These are phyloP conservation scores for Cladosporium oxysporum DNA, from an alignment of 2,329 filamentous ascomycete species.

Conservation along the genomic window DNA sequence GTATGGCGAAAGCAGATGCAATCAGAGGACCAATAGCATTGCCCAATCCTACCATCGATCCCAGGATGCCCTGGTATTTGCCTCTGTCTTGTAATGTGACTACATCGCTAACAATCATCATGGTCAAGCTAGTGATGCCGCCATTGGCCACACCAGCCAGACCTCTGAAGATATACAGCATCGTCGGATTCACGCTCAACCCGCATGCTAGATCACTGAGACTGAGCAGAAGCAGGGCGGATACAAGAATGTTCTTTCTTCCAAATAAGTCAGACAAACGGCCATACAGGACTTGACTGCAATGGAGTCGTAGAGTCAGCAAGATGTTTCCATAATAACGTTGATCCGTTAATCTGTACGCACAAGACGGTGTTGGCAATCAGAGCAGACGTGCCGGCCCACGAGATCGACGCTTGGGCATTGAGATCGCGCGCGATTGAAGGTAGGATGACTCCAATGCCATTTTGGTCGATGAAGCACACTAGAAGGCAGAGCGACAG, in stretches of 20 bases:
- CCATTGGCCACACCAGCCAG: conserved; percentile 64
- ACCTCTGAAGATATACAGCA: conserved; percentile 63
- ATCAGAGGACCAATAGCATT: conserved; percentile 49
- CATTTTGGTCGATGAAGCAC: conserved; percentile 60
- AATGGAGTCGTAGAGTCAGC: background rate
- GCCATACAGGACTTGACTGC: conserved; percentile 61
- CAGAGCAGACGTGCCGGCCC: conserved; percentile 56
- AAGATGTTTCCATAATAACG: background rate
- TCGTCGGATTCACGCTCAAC: conserved; percentile 55
- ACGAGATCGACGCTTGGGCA: conserved; percentile 54
- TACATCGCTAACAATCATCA: conserved; percentile 64
- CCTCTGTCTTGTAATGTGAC: conserved; percentile 61
- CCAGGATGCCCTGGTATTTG: conserved; percentile 52
- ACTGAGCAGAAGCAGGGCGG: conserved; percentile 54
- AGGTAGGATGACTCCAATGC: conserved; percentile 48
- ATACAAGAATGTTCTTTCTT: conserved; percentile 60
- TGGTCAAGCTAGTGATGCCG: conserved; percentile 59
- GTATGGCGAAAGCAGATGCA: conserved; percentile 46
- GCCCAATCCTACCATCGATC: conserved; percentile 47
- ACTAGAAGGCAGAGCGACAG: conserved; percentile 57
- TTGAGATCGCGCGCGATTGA: conserved; percentile 41
- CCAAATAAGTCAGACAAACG: conserved; percentile 39
- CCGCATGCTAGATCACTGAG: conserved; percentile 62
- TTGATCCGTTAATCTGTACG: background rate
- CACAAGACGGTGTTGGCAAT: conserved; percentile 61